These are phyloP conservation scores for Bryoerythrophyllum caledonicum DNA, from an alignment of 225 moss, liverwort and hornwort species.

Conservation along the genomic window DNA sequence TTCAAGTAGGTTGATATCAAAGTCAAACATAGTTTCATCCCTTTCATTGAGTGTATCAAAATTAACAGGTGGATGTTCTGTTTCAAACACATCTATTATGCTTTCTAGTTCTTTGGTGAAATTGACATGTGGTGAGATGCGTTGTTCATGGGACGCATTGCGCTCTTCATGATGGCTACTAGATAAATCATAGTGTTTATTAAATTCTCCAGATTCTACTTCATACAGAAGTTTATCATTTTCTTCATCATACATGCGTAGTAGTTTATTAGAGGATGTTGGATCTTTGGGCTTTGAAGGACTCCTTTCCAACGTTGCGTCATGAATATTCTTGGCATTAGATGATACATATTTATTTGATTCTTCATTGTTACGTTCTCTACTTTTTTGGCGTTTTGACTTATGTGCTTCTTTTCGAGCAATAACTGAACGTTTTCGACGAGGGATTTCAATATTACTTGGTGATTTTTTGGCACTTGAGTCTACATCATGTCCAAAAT, in stretches of 20 bases:
- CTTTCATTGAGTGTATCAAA: too few relatives aligned
- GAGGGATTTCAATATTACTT: neutral
- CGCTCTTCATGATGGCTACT: neutral
- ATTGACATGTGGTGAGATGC: neutral
- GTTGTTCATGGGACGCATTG: neutral
- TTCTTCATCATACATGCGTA: neutral
- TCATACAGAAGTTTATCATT: neutral
- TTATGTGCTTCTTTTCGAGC: neutral
- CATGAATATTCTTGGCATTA: neutral
- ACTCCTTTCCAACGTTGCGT: neutral
- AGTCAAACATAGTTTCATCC: too few relatives aligned
- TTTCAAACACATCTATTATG: neutral
- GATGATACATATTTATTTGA: neutral
- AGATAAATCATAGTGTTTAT: neutral
- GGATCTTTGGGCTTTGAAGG: accelerated
- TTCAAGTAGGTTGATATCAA: too few relatives aligned
- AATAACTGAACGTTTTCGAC: neutral
- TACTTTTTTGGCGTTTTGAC: neutral
- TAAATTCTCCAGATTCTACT: neutral
- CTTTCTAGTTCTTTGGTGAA: neutral
- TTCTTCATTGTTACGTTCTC: accelerated
- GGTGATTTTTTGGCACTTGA: neutral
- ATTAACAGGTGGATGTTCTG: neutral
- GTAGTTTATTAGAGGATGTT: neutral
- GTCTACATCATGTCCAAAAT: neutral